Conservation (phyloP, 2,329 filamentous ascomycete species). For the Hymenoscyphus occultus region DNA sequence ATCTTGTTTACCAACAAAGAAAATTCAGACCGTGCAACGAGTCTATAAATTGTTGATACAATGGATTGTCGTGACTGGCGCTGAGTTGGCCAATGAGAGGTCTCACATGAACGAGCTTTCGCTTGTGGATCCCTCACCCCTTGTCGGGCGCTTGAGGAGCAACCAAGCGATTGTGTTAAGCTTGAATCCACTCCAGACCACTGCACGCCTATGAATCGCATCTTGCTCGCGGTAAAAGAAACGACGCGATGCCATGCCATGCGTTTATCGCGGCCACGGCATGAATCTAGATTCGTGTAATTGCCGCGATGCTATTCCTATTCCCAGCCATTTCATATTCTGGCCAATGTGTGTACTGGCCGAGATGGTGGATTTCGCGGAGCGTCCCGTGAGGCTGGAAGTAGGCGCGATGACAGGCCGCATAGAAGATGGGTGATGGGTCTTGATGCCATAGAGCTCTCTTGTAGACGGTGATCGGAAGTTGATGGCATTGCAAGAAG, state of each 20-base stretch:
- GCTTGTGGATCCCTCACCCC: not conserved
- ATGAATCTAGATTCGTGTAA: constrained; percentile 23
- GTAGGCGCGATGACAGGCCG: constrained; percentile 28
- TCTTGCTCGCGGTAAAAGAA: constrained; percentile 27
- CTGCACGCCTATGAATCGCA: constrained; percentile 21
- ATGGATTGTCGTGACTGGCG: constrained; percentile 31
- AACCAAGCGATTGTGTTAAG: constrained; percentile 21
- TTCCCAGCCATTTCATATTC: not conserved
- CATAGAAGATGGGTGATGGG: constrained; percentile 9
- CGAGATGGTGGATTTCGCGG: constrained; percentile 15
- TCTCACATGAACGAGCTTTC: constrained; percentile 16
- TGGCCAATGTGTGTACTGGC: constrained; percentile 9
- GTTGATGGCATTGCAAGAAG: not conserved
- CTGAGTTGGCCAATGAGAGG: constrained; percentile 34
- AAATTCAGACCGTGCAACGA: constrained; percentile 17
- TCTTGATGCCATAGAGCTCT: constrained; percentile 8
- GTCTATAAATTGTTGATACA: constrained; percentile 38
- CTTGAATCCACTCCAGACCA: constrained; percentile 19
- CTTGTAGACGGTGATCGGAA: constrained; percentile 20
- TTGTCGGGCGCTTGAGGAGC: constrained; percentile 27
- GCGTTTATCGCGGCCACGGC: constrained; percentile 15
- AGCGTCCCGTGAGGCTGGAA: constrained; percentile 17
- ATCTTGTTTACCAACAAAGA: constrained; percentile 17
- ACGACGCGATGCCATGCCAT: constrained; percentile 13
- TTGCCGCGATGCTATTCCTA: constrained; percentile 26